Evolutionary conservation across 106 monocot genomes (phyloP).

Genomic region (Phalaenopsis equestris): DNA sequence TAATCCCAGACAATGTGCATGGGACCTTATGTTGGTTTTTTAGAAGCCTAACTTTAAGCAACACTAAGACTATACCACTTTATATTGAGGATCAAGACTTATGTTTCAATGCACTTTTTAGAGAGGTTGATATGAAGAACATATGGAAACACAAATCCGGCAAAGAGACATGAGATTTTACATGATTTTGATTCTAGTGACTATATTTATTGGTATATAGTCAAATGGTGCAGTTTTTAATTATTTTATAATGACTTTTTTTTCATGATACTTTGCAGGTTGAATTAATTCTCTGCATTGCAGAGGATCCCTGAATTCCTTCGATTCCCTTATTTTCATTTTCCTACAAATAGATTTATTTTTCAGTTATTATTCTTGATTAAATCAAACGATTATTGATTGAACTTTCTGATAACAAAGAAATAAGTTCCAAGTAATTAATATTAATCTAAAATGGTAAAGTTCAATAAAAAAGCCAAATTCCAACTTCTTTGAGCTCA

Average conservation of each 20-base stretch:
- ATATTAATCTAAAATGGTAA: neutral
- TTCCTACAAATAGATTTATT: neutral
- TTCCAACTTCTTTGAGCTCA: neutral
- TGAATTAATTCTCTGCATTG: neutral
- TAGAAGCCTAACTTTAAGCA: too few relatives aligned
- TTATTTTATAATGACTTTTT: too few relatives aligned
- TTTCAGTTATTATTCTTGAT: neutral
- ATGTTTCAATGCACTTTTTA: too few relatives aligned
- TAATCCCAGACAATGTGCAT: too few relatives aligned
- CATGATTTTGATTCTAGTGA: neutral
- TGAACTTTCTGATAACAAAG: neutral
- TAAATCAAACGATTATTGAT: neutral
- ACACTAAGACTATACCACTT: too few relatives aligned
- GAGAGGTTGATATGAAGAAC: too few relatives aligned
- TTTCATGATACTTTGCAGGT: too few relatives aligned
- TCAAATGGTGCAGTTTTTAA: too few relatives aligned
- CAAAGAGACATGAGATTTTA: neutral
- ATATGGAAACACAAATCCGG: neutral
- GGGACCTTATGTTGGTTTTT: too few relatives aligned
- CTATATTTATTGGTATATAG: neutral
- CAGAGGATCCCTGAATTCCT: neutral
- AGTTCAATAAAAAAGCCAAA: neutral
- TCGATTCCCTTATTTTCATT: neutral
- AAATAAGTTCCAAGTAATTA: neutral
- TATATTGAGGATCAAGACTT: too few relatives aligned